Conservation (phyloP, 2,329 filamentous ascomycete species). For the Ophiostoma fasciatum region DNA sequence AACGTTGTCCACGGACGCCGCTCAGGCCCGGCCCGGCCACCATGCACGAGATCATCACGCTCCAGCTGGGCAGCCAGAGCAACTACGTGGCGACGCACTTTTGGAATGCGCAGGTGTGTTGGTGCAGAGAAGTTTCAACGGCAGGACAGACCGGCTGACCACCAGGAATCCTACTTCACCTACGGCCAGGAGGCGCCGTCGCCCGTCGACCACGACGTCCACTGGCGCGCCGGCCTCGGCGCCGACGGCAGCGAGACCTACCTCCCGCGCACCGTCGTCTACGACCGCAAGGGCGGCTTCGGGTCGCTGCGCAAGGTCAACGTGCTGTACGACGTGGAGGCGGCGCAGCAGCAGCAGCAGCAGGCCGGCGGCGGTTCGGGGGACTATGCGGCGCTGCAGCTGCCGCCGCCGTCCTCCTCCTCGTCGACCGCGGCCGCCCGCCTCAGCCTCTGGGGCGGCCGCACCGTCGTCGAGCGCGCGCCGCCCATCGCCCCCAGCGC, state of each 20-base stretch:
- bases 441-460: slow-evolving; percentile 32
- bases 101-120: slow-evolving; percentile 74
- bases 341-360: slow-evolving; percentile 13
- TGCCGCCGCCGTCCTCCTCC: slow-evolving; percentile 7
- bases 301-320: slow-evolving; percentile 79
- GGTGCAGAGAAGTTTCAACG: no score
- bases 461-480: slow-evolving; percentile 53
- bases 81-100: slow-evolving; percentile 95
- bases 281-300: slow-evolving; percentile 89
- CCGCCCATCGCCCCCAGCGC: slow-evolving; percentile 51
- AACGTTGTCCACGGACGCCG: background rate
- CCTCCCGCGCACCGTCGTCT: slow-evolving; percentile 80
- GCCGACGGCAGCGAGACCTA: slow-evolving; percentile 81
- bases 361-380: no score
- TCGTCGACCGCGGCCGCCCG: background rate
- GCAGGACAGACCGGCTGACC: background rate
- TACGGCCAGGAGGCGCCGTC: slow-evolving; percentile 55
- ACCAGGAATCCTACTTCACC: slow-evolving; percentile 94
- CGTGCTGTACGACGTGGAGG: slow-evolving; percentile 57
- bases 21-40: background rate
- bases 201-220: slow-evolving; percentile 66
- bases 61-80: slow-evolving; percentile 83
- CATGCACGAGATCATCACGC: slow-evolving; percentile 91
- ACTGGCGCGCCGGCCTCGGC: slow-evolving; percentile 73
- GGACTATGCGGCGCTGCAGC: slow-evolving; percentile 3